phyloP scores from a whole-genome alignment of 345 rosid species.

The Ceriops tagal region DNA sequence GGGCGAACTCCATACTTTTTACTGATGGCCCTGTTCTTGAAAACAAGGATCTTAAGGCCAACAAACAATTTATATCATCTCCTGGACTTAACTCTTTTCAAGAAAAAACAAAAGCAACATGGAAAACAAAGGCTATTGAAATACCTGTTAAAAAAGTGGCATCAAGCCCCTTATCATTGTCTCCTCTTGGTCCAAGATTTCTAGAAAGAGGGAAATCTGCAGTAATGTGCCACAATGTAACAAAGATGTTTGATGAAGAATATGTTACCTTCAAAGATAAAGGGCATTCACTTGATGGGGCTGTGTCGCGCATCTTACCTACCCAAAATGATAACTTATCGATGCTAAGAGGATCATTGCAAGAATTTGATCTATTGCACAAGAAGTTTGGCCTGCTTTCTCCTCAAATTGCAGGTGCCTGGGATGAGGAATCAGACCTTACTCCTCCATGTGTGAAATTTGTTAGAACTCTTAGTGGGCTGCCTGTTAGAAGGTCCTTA shows the following conservation, averaged over 20 bases:
- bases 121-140: conserved; percentile 35
- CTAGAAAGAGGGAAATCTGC: conserved; percentile 49
- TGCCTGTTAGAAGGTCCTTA: conserved; percentile 73
- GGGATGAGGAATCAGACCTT: conserved; percentile 14
- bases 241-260: conserved; percentile 20
- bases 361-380: conserved; percentile 40
- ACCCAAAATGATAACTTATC: conserved; percentile 35
- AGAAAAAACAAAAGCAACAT: conserved; percentile 33
- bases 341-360: conserved; percentile 40
- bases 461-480: conserved; percentile 60
- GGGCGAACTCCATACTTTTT: conserved; percentile 18
- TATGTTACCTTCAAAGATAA: conserved; percentile 34
- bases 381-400: conserved; percentile 36
- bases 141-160: conserved; percentile 35
- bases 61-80: conserved; percentile 21
- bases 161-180: conserved; percentile 59
- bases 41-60: conserved; percentile 25
- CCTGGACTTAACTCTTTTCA: conserved; percentile 31
- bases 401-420: conserved; percentile 19
- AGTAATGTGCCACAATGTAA: conserved; percentile 33
- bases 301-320: conserved; percentile 21
- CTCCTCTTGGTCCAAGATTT: conserved; percentile 88
- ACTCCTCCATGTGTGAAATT: conserved; percentile 46
- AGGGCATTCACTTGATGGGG: conserved; percentile 38
- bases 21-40: conserved; percentile 77